These are phyloP conservation scores for Leucocoprinus leucothites DNA, from an alignment of 768 basidiomycete genomes.

Conservation along the genomic window DNA sequence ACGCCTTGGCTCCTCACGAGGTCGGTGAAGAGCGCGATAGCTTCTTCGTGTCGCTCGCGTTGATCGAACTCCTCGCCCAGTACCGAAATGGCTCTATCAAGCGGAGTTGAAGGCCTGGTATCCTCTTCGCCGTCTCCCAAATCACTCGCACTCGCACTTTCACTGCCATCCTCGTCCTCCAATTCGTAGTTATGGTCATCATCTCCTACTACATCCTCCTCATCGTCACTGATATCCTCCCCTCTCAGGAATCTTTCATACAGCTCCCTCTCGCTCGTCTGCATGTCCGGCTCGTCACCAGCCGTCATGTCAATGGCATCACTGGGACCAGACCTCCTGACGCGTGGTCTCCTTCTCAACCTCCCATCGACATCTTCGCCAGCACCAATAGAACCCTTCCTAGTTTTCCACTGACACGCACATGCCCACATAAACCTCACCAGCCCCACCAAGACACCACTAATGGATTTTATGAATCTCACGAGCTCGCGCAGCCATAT, in stretches of 20 bases:
- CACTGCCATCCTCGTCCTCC: neutral
- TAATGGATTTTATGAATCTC: neutral
- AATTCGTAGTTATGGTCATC: slow-evolving; percentile 22
- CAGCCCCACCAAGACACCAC: slow-evolving; percentile 10
- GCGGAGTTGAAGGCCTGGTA: neutral
- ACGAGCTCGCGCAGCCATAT: slow-evolving; percentile 12
- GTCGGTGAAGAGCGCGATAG: slow-evolving; percentile 51
- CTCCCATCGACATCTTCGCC: slow-evolving; percentile 22
- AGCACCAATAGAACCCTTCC: neutral
- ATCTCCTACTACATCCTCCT: slow-evolving; percentile 33
- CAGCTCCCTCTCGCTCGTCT: slow-evolving; percentile 32
- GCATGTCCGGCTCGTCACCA: slow-evolving; percentile 17
- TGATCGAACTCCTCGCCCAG: slow-evolving; percentile 11
- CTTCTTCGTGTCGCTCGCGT: slow-evolving; percentile 31
- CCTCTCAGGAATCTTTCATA: slow-evolving; percentile 62
- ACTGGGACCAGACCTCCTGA: neutral
- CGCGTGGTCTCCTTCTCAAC: neutral
- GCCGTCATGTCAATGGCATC: neutral
- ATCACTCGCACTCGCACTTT: slow-evolving; percentile 24
- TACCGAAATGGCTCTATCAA: neutral
- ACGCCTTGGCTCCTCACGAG: slow-evolving; percentile 29
- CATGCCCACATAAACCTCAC: slow-evolving; percentile 7
- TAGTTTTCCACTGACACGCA: slow-evolving; percentile 9
- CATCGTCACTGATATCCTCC: slow-evolving; percentile 44
- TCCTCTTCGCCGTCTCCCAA: slow-evolving; percentile 14